These are phyloP conservation scores for Cucurbitaria berberidis DNA, from an alignment of 2,329 filamentous ascomycete species.

Conservation along the genomic window DNA sequence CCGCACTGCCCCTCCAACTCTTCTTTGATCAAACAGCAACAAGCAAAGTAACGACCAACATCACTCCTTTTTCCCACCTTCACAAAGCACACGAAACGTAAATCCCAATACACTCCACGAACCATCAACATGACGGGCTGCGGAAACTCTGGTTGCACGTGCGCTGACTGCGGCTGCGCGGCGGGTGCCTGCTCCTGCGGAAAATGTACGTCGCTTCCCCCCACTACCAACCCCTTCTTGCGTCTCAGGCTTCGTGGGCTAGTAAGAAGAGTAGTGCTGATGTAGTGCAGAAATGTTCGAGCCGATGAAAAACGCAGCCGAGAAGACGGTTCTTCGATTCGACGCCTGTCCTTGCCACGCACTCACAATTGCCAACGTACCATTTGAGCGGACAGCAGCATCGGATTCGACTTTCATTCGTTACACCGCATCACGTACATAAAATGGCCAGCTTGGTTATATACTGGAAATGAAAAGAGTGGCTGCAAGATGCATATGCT, in stretches of 20 bases:
- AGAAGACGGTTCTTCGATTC: background rate
- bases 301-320: background rate
- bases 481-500: background rate
- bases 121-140: constrained; percentile 42
- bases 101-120: constrained; percentile 10
- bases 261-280: too few species aligned
- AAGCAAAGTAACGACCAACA: constrained; percentile 10
- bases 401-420: background rate
- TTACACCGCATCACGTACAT: background rate
- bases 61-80: constrained; percentile 8
- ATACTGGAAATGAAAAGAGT: background rate
- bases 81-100: constrained; percentile 8
- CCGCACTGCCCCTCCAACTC: constrained; percentile 19
- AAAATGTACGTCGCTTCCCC: constrained; percentile 12
- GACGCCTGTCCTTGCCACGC: constrained; percentile 5
- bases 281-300: background rate
- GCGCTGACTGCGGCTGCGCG: constrained; percentile 44
- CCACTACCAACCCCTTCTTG: background rate
- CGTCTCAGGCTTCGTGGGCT: background rate
- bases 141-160: constrained; percentile 43
- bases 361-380: background rate
- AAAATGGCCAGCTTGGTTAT: background rate
- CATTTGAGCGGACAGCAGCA: constrained; percentile 1
- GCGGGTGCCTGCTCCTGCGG: constrained; percentile 42
- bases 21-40: constrained; percentile 11